Percentiles rank a stretch among this genome's conserved stretches.
These are phyloP conservation scores for Citrullus colocynthis DNA, from an alignment of 306 rosid genomes.

Conservation along the genomic window DNA sequence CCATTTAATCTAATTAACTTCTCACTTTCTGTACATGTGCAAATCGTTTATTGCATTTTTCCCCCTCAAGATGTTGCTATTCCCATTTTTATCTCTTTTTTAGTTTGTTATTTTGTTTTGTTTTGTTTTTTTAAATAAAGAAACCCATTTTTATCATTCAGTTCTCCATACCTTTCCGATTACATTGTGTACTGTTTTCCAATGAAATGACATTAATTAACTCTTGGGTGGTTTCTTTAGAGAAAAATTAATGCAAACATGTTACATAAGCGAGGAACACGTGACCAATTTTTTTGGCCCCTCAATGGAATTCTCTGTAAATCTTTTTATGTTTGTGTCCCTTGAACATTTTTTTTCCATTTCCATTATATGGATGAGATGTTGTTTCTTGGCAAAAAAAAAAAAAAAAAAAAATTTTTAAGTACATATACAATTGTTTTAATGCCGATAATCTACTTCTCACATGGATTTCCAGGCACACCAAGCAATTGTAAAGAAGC, in stretches of 20 bases:
- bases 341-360: too few species aligned
- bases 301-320: not conserved
- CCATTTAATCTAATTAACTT: not conserved
- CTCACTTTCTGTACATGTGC: not conserved
- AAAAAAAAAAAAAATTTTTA: too few species aligned
- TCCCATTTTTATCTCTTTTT: not conserved
- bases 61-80: not conserved
- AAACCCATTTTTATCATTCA: not conserved
- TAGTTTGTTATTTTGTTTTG: too few species aligned
- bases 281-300: not conserved
- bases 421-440: not conserved
- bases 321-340: not conserved
- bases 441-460: not conserved
- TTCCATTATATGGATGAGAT: too few species aligned
- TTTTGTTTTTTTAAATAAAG: too few species aligned
- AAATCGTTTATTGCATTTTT: not conserved
- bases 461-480: constrained; percentile 46
- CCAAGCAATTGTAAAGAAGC: constrained; percentile 69
- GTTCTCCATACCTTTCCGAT: not conserved
- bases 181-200: not conserved
- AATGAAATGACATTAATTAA: not conserved
- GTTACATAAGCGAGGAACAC: not conserved
- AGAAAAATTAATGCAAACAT: not conserved
- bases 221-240: not conserved
- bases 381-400: too few species aligned